Conservation (phyloP, 305 asterid species). For the Caryopteris hybrid region DNA sequence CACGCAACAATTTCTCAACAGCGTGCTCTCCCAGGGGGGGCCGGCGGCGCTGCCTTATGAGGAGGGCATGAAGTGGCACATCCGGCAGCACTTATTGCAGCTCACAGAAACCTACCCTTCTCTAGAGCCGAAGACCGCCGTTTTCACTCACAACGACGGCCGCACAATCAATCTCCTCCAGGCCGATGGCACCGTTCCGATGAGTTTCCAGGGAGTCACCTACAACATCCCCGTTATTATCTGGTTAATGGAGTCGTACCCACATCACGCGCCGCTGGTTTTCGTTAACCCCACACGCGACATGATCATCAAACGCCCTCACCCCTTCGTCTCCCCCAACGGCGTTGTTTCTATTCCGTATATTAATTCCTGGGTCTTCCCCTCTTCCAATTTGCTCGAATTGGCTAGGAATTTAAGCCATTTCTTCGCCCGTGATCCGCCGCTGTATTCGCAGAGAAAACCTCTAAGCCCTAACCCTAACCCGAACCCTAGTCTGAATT, state of each 20-base stretch:
- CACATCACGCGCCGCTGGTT: slow-evolving; percentile 82
- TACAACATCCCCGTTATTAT: slow-evolving; percentile 85
- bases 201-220: slow-evolving; percentile 59
- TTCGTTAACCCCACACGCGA: slow-evolving; percentile 88
- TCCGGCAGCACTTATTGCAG: slow-evolving; percentile 72
- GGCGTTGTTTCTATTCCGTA: slow-evolving; percentile 81
- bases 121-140: slow-evolving; percentile 72
- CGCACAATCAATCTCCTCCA: slow-evolving; percentile 81
- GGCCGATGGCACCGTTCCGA: slow-evolving; percentile 86
- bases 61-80: slow-evolving; percentile 77
- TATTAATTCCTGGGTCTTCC: slow-evolving; percentile 77
- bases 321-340: slow-evolving; percentile 76
- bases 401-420: slow-evolving; percentile 58
- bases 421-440: slow-evolving; percentile 82
- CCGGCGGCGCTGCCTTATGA: slow-evolving; percentile 70
- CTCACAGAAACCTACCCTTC: slow-evolving; percentile 68
- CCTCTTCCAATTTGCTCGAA: slow-evolving; percentile 77
- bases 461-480: slow-evolving; percentile 40
- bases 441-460: slow-evolving; percentile 71
- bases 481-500: slow-evolving; percentile 34
- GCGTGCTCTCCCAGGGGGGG: slow-evolving; percentile 78
- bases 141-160: slow-evolving; percentile 96
- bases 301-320: slow-evolving; percentile 83
- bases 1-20: slow-evolving; percentile 75
- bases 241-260: slow-evolving; percentile 94